These are phyloP conservation scores for Scopulariopsis brevicaulis DNA, from an alignment of 2,329 filamentous ascomycete genomes.

Conservation along the genomic window DNA sequence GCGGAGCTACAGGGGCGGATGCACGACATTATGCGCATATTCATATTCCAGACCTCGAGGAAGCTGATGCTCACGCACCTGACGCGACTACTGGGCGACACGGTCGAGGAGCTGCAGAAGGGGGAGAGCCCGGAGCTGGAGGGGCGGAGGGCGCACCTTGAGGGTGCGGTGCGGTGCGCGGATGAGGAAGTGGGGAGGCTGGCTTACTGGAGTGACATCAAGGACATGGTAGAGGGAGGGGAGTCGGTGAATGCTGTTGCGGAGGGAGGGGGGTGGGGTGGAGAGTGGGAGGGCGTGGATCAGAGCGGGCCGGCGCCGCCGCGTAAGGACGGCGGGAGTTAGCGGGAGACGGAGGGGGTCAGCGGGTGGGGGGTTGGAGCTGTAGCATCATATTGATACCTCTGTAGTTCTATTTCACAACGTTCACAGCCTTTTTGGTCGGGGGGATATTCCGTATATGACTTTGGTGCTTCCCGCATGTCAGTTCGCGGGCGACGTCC, in stretches of 20 bases:
- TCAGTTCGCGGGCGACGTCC: too few species aligned
- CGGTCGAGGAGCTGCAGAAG: conserved; percentile 22
- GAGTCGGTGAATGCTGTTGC: conserved; percentile 32
- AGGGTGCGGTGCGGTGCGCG: conserved; percentile 62
- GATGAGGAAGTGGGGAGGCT: conserved; percentile 70
- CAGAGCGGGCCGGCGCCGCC: conserved; percentile 35
- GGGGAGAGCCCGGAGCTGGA: conserved; percentile 20
- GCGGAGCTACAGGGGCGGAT: conserved; percentile 65
- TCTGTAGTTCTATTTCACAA: too few species aligned
- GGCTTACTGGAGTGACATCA: conserved; percentile 83
- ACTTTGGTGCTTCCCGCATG: background rate
- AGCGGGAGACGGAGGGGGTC: background rate
- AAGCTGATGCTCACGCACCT: conserved; percentile 64
- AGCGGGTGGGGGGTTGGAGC: too few species aligned
- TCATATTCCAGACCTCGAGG: conserved; percentile 83
- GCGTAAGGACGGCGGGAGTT: conserved; percentile 6
- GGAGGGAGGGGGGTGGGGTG: conserved; percentile 24
- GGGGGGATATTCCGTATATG: too few species aligned
- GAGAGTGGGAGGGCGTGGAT: conserved; percentile 39
- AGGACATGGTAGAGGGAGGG: conserved; percentile 49
- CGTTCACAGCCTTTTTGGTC: too few species aligned
- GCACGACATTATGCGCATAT: conserved; percentile 73
- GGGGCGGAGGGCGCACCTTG: conserved; percentile 53
- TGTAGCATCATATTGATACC: too few species aligned
- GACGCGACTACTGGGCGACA: conserved; percentile 42